Percentiles rank a stretch among this genome's conserved stretches.
phyloP scores from a whole-genome alignment of 1,284 basidiomycete genomes.

The Ceraceosorus bombacis region DNA sequence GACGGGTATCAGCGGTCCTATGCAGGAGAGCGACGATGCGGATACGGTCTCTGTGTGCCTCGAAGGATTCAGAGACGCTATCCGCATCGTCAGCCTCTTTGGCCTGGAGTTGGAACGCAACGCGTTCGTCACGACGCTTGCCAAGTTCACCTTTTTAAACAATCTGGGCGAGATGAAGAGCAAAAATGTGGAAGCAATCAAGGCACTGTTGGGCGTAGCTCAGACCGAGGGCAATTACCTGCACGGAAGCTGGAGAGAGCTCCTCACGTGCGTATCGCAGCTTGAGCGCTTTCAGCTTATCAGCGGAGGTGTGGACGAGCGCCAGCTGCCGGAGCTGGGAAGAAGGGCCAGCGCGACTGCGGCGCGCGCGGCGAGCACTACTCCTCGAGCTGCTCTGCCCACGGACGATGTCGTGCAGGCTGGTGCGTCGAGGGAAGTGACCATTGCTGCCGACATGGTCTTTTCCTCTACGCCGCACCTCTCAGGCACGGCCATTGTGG shows the following conservation, averaged over 20 bases:
- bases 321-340: conserved; percentile 69
- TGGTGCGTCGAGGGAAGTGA: conserved; percentile 93
- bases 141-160: conserved; percentile 49
- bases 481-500: conserved; percentile 90
- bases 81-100: conserved; percentile 47
- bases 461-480: conserved; percentile 91
- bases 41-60: conserved; percentile 41
- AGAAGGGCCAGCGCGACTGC: conserved; percentile 52
- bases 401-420: conserved; percentile 93
- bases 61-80: conserved; percentile 44
- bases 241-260: conserved; percentile 46
- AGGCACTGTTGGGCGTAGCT: conserved; percentile 45
- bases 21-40: conserved; percentile 44
- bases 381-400: conserved; percentile 53
- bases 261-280: conserved; percentile 46
- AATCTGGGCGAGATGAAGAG: conserved; percentile 48
- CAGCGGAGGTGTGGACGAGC: conserved; percentile 49
- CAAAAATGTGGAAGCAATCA: conserved; percentile 49
- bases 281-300: conserved; percentile 48
- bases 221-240: conserved; percentile 47
- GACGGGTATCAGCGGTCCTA: conserved; percentile 43
- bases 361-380: conserved; percentile 2
- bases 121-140: conserved; percentile 47
- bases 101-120: conserved; percentile 47
- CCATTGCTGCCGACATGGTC: conserved; percentile 97